A percentile compares a stretch with the other conserved stretches of the same genome.
phyloP scores from a whole-genome alignment of 306 rosid species.

The Dalbergia cochinchinensis region DNA sequence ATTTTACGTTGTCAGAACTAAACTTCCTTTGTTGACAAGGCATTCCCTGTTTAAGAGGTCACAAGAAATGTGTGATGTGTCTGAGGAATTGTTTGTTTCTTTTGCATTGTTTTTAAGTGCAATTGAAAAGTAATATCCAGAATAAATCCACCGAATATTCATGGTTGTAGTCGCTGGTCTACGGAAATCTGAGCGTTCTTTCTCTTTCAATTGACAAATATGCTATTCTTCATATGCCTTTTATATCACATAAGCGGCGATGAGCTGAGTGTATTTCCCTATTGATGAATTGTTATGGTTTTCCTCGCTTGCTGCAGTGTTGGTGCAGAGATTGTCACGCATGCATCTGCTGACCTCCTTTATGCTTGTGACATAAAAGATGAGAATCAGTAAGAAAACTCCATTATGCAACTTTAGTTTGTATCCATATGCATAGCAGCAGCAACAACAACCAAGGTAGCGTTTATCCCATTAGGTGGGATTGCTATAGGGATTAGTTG shows the following conservation, averaged over 20 bases:
- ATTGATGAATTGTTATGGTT: not conserved
- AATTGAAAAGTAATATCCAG: not conserved
- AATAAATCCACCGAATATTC: not conserved
- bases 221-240: not conserved
- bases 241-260: not conserved
- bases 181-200: not conserved
- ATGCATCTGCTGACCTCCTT: conserved; percentile 44
- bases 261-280: not conserved
- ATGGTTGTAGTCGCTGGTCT: not conserved
- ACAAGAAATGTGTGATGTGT: not conserved
- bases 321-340: conserved; percentile 40
- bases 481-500: not conserved
- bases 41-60: conserved; percentile 1
- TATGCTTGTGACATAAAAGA: conserved; percentile 26
- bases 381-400: conserved; percentile 44
- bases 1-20: conserved; percentile 6
- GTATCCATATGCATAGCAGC: not conserved
- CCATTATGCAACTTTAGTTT: not conserved
- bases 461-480: not conserved
- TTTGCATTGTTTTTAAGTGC: not conserved
- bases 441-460: not conserved
- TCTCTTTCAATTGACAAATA: not conserved
- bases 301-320: conserved; percentile 37
- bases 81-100: not conserved
- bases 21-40: not conserved